Evolutionary conservation across 1,139 yeast species (phyloP).

Genomic region (Protomyces inundatus): DNA sequence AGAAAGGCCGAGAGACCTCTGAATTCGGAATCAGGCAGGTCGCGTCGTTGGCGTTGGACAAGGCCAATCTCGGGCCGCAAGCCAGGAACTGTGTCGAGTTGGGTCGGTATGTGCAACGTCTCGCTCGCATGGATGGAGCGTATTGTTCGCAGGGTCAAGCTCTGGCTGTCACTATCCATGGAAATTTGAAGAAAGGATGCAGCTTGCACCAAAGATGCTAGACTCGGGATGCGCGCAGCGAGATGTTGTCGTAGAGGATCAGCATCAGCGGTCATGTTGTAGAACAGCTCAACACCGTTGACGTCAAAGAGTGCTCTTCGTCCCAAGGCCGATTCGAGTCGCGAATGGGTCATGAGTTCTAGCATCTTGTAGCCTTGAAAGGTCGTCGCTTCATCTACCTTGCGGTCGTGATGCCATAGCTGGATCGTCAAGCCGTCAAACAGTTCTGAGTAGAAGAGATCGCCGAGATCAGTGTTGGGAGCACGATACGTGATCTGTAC

Average conservation of each 20-base stretch:
- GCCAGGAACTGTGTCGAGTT: background rate
- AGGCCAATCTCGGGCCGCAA: conserved; percentile 7
- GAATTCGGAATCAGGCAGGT: conserved; percentile 15
- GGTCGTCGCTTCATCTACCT: background rate
- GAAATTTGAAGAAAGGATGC: background rate
- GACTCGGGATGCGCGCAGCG: background rate
- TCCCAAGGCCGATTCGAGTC: background rate
- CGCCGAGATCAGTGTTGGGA: background rate
- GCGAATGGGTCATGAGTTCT: background rate
- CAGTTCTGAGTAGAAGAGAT: conserved; percentile 8
- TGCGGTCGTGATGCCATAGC: background rate
- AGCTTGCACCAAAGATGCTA: background rate
- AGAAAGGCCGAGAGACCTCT: conserved; percentile 14
- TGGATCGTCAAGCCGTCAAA: conserved; percentile 6
- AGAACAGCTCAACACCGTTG: background rate
- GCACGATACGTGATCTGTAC: background rate
- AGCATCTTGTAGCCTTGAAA: background rate
- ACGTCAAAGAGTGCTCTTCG: background rate
- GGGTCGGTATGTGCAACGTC: background rate
- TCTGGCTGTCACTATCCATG: background rate
- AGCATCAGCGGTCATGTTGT: background rate
- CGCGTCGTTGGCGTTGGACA: conserved; percentile 7
- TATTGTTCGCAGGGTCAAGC: background rate
- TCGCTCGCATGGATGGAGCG: background rate
- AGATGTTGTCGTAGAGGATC: background rate